A percentile compares a stretch with the other conserved stretches of the same genome.
phyloP scores from a whole-genome alignment of 306 rosid species.

The Quercus cerris region DNA sequence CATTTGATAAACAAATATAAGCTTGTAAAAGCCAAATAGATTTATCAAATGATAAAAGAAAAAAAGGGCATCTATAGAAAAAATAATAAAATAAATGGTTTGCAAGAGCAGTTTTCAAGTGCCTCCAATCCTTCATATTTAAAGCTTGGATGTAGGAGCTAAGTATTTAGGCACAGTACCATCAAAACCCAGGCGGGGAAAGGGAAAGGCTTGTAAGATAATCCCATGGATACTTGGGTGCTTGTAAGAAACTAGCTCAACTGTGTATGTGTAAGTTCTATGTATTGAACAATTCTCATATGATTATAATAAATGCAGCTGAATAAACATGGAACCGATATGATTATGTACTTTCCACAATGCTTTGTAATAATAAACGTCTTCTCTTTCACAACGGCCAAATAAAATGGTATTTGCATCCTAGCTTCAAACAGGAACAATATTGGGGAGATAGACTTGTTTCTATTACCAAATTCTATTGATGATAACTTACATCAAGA shows the following conservation, averaged over 20 bases:
- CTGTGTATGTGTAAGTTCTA: not conserved
- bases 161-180: not conserved
- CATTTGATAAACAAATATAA: not conserved
- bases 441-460: not conserved
- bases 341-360: not conserved
- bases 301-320: not conserved
- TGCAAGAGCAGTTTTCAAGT: not conserved
- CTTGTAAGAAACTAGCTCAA: not conserved
- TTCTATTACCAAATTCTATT: not conserved
- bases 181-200: not conserved
- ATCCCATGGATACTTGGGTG: not conserved
- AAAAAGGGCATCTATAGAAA: not conserved
- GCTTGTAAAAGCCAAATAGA: not conserved
- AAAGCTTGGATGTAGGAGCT: not conserved
- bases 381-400: not conserved
- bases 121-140: not conserved
- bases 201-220: not conserved
- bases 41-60: not conserved
- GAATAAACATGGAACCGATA: not conserved
- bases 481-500: constrained; percentile 57
- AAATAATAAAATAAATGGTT: not conserved
- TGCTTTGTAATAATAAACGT: not conserved
- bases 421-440: not conserved
- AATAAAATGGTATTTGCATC: not conserved
- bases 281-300: not conserved